Base-by-base conservation (phyloP, 805 yeast species). In the Starmerella sirachaensis region DNA sequence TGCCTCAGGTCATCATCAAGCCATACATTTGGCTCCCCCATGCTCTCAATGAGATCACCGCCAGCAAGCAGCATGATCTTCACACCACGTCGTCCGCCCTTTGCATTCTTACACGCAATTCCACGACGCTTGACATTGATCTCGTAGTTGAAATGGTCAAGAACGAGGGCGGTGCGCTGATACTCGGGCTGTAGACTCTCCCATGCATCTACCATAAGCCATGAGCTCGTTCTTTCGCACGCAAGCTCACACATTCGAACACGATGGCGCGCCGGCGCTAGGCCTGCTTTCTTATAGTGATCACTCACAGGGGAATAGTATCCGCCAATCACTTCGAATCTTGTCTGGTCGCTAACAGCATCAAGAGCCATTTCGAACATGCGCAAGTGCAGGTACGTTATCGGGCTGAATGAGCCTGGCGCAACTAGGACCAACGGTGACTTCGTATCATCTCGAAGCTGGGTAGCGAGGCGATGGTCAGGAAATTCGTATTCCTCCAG, bases 1-100 rank as follows among this genome's bases (percentile, higher is more conserved):
- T 91, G 98, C 53, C 85, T 93, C 52, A 91, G 66, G 60, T 91
- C 98, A 41, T 71, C 78, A 57, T 88, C 97, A 1, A 94, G 94
- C 98, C 98, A 91, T 26, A 91, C 98, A 53, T 88, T 91, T 17
- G 98, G 97, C 60, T 91, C 98, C n/a, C 98, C 98, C 97, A 91
- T 91, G 30, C 93, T 78, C 59, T 91, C 98, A 37, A 91, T 91
- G 50, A 91, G 69, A 60, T 91, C 98, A 29, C 98, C 98, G 35
- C 98, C 98, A 0, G 98, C 98, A 28, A 91, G 65, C 38, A 91
- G 68, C 97, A 91, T 88, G 52, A 91, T 78, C 57, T 88, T 88
- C 37, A 81, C 94, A 18, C 94, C 95, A 40, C 84, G 68, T 8
- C 65, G 58, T 43, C 57, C 58, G 29, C 68, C 68, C 19, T 33